Evolutionary conservation across 768 basidiomycete species (phyloP).

Genomic region (Rhodosporidiobolus odoratus): DNA sequence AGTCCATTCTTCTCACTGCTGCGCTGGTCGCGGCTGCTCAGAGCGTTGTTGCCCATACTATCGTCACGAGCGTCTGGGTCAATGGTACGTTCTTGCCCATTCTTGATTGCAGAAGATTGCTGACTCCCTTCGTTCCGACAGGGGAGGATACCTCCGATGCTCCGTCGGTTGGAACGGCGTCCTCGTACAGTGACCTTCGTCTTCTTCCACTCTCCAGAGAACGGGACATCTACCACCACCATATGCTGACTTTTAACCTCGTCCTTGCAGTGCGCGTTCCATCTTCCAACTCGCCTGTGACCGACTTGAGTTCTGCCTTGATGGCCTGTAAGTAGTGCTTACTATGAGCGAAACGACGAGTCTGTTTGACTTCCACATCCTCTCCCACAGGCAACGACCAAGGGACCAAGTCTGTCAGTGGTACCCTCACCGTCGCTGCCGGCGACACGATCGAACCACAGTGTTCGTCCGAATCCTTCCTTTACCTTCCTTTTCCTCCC

Average conservation of each 20-base stretch:
- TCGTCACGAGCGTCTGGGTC: background rate
- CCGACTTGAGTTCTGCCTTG: background rate
- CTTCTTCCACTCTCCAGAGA: background rate
- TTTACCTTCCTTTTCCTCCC: background rate
- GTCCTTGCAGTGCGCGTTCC: background rate
- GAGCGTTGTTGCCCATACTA: background rate
- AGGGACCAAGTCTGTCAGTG: background rate
- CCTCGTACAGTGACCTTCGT: constrained; percentile 4
- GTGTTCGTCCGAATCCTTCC: background rate
- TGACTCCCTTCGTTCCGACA: background rate
- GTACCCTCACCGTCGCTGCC: background rate
- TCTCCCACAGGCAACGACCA: constrained; percentile 5
- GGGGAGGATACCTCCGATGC: background rate
- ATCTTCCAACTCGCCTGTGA: constrained; percentile 1
- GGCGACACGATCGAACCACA: constrained; percentile 16
- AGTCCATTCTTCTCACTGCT: too few relatives aligned
- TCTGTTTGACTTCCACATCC: background rate
- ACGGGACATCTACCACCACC: too few relatives aligned
- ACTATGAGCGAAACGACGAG: too few relatives aligned
- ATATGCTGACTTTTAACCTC: too few relatives aligned
- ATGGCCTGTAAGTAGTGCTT: constrained; percentile 5
- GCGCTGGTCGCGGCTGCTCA: background rate
- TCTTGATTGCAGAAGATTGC: background rate
- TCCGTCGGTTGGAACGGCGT: background rate
- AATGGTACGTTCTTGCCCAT: background rate